These are phyloP conservation scores for Penicillium sp. DNA, from an alignment of 2,329 filamentous ascomycete genomes.

Conservation along the genomic window DNA sequence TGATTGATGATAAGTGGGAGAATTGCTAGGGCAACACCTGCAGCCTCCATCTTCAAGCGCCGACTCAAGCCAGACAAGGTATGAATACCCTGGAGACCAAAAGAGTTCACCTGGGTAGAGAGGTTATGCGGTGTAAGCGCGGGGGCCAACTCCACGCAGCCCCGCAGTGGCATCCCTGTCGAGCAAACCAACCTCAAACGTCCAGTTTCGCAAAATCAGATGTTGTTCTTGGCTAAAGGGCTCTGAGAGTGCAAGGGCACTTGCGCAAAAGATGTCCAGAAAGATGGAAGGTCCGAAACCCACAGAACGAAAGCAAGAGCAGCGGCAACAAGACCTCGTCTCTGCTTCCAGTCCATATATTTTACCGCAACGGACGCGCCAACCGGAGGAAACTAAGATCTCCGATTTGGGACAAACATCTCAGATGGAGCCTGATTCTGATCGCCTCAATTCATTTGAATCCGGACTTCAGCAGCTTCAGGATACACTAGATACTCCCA, in stretches of 20 bases:
- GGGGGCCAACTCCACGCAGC: not conserved
- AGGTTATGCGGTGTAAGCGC: not conserved
- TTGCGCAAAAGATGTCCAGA: not conserved
- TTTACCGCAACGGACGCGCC: not conserved
- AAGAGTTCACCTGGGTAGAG: not conserved
- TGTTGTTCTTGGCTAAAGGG: not conserved
- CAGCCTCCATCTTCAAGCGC: slow-evolving; percentile 12
- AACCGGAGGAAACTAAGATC: not conserved
- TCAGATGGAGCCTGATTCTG: not conserved
- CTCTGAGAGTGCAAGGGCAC: not conserved
- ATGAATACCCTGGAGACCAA: not conserved
- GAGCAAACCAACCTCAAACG: not conserved
- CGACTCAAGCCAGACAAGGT: not conserved
- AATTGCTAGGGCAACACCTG: slow-evolving; percentile 33
- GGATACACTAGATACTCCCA: not conserved
- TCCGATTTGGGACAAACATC: not conserved
- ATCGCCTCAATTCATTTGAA: not conserved
- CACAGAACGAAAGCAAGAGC: not conserved
- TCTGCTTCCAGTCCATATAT: not conserved
- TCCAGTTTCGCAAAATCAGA: not conserved
- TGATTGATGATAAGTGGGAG: slow-evolving; percentile 37
- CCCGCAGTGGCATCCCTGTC: not conserved
- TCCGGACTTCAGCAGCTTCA: not conserved
- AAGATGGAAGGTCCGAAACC: not conserved
- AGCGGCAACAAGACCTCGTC: not conserved